phyloP scores from a whole-genome alignment of 2,329 filamentous ascomycete genomes.

The Fusarium tjaetaba region DNA sequence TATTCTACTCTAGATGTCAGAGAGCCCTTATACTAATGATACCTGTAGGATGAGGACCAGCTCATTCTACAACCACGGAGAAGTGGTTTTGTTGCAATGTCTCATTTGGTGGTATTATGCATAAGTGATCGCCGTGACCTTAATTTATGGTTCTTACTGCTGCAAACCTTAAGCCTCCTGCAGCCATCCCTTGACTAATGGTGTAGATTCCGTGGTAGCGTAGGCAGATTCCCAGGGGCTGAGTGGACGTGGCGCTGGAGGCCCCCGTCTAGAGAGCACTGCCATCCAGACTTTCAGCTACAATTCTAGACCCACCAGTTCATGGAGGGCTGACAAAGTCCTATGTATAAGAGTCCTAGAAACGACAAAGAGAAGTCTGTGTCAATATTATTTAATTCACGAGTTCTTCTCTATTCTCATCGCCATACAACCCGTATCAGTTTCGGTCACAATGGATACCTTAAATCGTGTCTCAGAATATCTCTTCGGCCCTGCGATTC shows the following conservation, averaged over 20 bases:
- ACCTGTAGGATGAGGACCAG: slow-evolving; percentile 25
- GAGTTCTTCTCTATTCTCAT: not conserved
- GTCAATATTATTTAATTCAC: not conserved
- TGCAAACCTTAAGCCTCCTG: slow-evolving; percentile 4
- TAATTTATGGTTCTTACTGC: not conserved
- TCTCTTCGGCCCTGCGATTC: slow-evolving; percentile 25
- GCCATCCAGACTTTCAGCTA: slow-evolving; percentile 13
- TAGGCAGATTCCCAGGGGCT: slow-evolving; percentile 27
- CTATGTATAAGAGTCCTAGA: slow-evolving; percentile 28
- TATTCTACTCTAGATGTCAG: slow-evolving; percentile 13
- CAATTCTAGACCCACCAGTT: slow-evolving; percentile 17
- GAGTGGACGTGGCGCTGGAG: slow-evolving; percentile 27
- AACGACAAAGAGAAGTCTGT: not conserved
- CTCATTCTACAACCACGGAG: slow-evolving; percentile 26
- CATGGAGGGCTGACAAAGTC: slow-evolving; percentile 3
- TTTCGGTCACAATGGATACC: slow-evolving; percentile 18
- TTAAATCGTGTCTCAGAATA: slow-evolving; percentile 34
- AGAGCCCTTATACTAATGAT: slow-evolving; percentile 37
- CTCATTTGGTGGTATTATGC: not conserved
- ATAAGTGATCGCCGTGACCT: not conserved
- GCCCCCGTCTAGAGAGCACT: slow-evolving; percentile 35
- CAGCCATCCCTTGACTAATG: not conserved
- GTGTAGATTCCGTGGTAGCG: not conserved
- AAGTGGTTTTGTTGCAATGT: slow-evolving; percentile 2
- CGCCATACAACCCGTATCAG: not conserved